These are phyloP conservation scores for Willaertia magna DNA, from an alignment of 208 protist genomes.

Conservation along the genomic window DNA sequence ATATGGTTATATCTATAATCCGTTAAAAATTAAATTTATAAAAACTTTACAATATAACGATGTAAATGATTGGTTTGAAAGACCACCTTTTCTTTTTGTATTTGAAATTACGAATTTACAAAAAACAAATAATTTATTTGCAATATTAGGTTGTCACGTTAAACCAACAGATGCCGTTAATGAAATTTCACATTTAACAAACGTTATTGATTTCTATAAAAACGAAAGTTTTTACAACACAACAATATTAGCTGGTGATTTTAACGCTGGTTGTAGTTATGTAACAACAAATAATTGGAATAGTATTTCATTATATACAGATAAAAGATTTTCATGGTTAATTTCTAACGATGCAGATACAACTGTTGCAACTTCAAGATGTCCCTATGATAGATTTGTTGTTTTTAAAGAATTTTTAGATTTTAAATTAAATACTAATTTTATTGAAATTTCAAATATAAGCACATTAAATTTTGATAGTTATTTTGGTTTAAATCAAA, in stretches of 20 bases:
- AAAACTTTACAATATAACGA: neutral
- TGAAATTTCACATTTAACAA: neutral
- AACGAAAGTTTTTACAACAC: neutral
- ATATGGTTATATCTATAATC: neutral
- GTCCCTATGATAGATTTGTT: slow-evolving; percentile 4
- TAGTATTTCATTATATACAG: neutral
- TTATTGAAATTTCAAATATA: neutral
- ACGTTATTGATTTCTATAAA: neutral
- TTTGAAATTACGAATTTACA: neutral
- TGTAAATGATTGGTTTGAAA: neutral
- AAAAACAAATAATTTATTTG: too few species aligned
- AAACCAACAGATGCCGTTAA: neutral
- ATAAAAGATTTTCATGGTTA: neutral
- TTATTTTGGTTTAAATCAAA: neutral
- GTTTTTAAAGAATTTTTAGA: neutral
- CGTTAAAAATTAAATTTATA: neutral
- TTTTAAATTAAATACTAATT: neutral
- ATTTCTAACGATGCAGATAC: neutral
- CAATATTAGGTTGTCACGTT: neutral
- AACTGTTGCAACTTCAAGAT: neutral
- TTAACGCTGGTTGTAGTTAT: slow-evolving; percentile 1
- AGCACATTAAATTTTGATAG: neutral
- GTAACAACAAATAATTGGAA: neutral
- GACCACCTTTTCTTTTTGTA: neutral
- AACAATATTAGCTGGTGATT: neutral